phyloP scores from a whole-genome alignment of 768 basidiomycete species.

The Lanmaoa rubissima region DNA sequence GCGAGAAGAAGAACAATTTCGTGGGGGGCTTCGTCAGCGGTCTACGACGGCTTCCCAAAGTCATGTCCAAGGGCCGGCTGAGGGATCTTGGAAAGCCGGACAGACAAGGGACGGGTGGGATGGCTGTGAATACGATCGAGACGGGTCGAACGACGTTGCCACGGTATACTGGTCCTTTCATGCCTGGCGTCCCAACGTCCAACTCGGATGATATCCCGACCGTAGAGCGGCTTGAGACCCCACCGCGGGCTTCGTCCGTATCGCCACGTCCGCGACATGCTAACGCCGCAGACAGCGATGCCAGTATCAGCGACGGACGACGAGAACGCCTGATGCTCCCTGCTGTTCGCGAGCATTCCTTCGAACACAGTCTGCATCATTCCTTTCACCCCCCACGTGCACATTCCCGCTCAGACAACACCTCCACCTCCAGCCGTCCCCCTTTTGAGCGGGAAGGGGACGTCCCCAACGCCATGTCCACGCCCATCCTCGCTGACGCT shows the following conservation, averaged over 20 bases:
- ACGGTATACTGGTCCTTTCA: conserved; percentile 22
- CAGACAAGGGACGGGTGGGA: conserved; percentile 16
- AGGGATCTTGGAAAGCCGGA: conserved; percentile 25
- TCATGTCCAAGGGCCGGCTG: conserved; percentile 32
- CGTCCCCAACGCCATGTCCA: conserved; percentile 30
- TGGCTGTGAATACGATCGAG: conserved; percentile 2
- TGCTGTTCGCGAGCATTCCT: conserved; percentile 23
- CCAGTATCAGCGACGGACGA: conserved; percentile 21
- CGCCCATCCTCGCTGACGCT: conserved; percentile 26
- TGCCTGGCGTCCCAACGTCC: conserved; percentile 18
- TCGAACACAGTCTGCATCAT: conserved; percentile 15
- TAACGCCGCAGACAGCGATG: conserved; percentile 19
- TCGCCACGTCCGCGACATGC: conserved; percentile 21
- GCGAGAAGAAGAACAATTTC: conserved; percentile 29
- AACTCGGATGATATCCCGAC: conserved; percentile 31
- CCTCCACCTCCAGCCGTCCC: conserved; percentile 24
- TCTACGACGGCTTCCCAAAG: conserved; percentile 32
- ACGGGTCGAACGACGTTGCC: conserved; percentile 13
- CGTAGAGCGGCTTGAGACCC: conserved; percentile 28
- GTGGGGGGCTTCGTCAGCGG: conserved; percentile 32
- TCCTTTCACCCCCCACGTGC: conserved; percentile 12
- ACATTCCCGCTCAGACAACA: conserved; percentile 22
- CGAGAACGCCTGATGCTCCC: conserved; percentile 27
- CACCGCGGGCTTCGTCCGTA: conserved; percentile 24
- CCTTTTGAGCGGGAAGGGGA: conserved; percentile 24